Percentiles rank a stretch among this genome's conserved stretches.
Evolutionary conservation across 2,329 filamentous ascomycete species (phyloP).

Genomic region (Nemania sp.): DNA sequence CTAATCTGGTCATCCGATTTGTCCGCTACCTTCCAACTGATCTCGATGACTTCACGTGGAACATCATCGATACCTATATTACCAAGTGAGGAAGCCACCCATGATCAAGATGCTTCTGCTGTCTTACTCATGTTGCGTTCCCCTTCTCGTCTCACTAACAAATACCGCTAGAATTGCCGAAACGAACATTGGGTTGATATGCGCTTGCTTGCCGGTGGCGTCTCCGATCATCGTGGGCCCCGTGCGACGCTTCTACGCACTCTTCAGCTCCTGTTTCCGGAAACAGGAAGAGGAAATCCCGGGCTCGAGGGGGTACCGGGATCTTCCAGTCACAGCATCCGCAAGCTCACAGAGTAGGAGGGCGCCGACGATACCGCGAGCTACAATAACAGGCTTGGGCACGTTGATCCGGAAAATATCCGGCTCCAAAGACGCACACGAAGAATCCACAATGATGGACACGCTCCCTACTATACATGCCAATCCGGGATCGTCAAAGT

Average conservation of each 20-base stretch:
- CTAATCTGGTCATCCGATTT: constrained; percentile 18
- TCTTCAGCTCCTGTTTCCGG: constrained; percentile 10
- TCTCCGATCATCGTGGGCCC: constrained; percentile 14
- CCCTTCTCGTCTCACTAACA: background rate
- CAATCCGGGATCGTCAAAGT: background rate
- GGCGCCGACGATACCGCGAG: constrained; percentile 4
- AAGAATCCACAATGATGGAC: background rate
- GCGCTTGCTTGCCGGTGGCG: constrained; percentile 20
- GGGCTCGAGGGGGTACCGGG: constrained; percentile 10
- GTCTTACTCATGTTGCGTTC: background rate
- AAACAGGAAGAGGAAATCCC: background rate
- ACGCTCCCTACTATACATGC: background rate
- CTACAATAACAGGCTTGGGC: constrained; percentile 9
- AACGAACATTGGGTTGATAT: constrained; percentile 19
- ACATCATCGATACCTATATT: constrained; percentile 18
- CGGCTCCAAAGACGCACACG: background rate
- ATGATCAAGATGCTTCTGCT: too few species aligned
- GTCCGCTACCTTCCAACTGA: constrained; percentile 2
- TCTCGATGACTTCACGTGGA: constrained; percentile 17
- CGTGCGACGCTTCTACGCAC: constrained; percentile 3
- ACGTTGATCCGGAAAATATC: background rate
- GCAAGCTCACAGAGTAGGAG: background rate
- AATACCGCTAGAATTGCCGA: constrained; percentile 8
- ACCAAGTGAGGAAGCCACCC: constrained; percentile 14
- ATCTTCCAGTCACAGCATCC: background rate